phyloP scores from a whole-genome alignment of 75 land plant genomes.

The Isoetes taiwanensis region DNA sequence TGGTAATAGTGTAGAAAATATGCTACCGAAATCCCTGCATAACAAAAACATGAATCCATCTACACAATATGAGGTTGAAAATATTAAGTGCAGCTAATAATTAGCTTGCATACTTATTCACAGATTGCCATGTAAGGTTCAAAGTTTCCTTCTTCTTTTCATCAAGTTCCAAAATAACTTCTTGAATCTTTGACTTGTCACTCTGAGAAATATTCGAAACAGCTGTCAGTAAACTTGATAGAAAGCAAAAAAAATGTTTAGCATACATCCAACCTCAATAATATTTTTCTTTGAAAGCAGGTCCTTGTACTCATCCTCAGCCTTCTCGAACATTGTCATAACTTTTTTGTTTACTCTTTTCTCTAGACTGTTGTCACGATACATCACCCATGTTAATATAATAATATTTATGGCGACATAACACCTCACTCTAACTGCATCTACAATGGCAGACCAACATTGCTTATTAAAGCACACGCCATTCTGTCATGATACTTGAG shows the following conservation, averaged over 20 bases:
- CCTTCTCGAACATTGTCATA: constrained; percentile 98
- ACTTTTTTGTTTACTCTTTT: constrained; percentile 97
- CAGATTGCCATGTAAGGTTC: constrained; percentile 84
- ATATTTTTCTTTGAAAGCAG: constrained; percentile 69
- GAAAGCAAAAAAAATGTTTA: not conserved
- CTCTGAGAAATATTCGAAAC: too few species aligned
- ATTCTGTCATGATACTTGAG: too few species aligned
- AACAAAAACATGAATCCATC: too few species aligned
- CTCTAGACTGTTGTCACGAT: constrained; percentile 93
- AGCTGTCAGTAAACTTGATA: not conserved
- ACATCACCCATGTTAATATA: too few species aligned
- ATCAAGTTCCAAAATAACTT: constrained; percentile 83
- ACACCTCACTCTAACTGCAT: too few species aligned
- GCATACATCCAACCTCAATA: constrained; percentile 69
- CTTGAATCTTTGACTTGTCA: constrained; percentile 86
- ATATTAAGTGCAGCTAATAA: too few species aligned
- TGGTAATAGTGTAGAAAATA: constrained; percentile 84
- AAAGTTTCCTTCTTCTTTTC: constrained; percentile 93
- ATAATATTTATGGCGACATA: too few species aligned
- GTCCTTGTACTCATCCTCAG: constrained; percentile 89
- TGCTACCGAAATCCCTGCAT: constrained; percentile 91
- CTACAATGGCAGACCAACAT: too few species aligned
- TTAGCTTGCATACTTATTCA: constrained; percentile 54
- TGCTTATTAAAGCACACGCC: too few species aligned
- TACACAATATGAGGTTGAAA: too few species aligned